phyloP scores from a whole-genome alignment of 1,139 yeast species.

The Saccharomyces pastorianus region DNA sequence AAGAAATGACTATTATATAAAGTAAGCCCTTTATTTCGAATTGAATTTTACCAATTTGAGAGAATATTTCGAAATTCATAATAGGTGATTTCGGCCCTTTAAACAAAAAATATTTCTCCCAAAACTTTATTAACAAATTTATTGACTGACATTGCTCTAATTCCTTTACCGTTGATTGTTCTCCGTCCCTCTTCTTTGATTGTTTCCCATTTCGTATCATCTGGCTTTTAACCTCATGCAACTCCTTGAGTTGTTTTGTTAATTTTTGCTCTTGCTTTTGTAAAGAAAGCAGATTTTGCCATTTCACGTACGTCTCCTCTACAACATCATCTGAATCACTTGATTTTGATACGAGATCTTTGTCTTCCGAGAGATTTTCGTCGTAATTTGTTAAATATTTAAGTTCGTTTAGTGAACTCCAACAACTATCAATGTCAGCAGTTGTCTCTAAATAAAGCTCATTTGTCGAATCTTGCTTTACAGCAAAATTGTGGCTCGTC shows the following conservation, averaged over 20 bases:
- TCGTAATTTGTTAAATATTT: conserved; percentile 13
- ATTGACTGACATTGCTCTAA: neutral
- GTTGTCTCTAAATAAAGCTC: conserved; percentile 20
- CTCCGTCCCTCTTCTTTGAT: conserved; percentile 1
- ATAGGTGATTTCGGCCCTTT: conserved; percentile 1
- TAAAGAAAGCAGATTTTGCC: neutral
- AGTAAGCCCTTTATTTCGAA: conserved; percentile 9
- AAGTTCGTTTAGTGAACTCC: conserved; percentile 20
- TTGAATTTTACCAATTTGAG: conserved; percentile 20
- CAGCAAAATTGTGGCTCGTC: conserved; percentile 14
- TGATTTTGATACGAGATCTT: neutral
- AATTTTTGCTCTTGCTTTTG: neutral
- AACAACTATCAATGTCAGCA: conserved; percentile 23
- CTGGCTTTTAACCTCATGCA: conserved; percentile 3
- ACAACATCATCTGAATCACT: conserved; percentile 3
- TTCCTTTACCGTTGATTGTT: neutral
- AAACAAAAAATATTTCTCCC: conserved; percentile 12
- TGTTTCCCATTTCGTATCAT: conserved; percentile 1
- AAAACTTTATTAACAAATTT: conserved; percentile 6
- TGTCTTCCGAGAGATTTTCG: neutral
- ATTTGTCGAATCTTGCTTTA: conserved; percentile 19
- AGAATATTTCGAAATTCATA: conserved; percentile 18
- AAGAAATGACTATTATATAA: conserved; percentile 10
- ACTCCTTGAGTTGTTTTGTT: conserved; percentile 1
- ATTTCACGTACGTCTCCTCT: conserved; percentile 6